These are phyloP conservation scores for Erodium trifolium DNA, from an alignment of 441 rosid genomes.

Conservation along the genomic window DNA sequence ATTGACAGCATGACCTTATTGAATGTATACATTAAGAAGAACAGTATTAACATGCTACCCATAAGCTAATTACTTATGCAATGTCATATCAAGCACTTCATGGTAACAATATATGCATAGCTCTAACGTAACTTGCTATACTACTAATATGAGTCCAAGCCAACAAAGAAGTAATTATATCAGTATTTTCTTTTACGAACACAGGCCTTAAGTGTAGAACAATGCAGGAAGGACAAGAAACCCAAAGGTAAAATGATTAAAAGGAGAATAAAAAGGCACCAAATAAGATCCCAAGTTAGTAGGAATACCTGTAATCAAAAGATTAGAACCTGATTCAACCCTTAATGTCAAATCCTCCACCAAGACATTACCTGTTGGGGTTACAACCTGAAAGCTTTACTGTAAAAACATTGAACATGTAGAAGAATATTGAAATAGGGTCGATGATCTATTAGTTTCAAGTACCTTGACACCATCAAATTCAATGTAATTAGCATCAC, in stretches of 20 bases:
- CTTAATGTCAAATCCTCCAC: slow-evolving; percentile 86
- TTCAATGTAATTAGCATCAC: slow-evolving; percentile 84
- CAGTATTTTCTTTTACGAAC: not conserved
- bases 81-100: slow-evolving; percentile 8
- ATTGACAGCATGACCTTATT: too few relatives aligned
- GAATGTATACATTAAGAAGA: too few relatives aligned
- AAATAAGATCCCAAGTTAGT: slow-evolving; percentile 14
- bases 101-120: not conserved
- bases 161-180: not conserved
- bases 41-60: too few relatives aligned
- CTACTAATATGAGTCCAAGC: not conserved
- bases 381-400: slow-evolving; percentile 64
- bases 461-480: slow-evolving; percentile 92
- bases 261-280: not conserved
- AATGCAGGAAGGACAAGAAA: slow-evolving; percentile 8
- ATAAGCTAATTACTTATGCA: not conserved
- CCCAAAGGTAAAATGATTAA: not conserved
- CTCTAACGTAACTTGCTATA: not conserved
- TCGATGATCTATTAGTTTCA: slow-evolving; percentile 18
- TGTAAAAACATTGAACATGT: slow-evolving; percentile 23
- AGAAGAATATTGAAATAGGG: slow-evolving; percentile 9
- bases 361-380: slow-evolving; percentile 90
- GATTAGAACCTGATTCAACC: slow-evolving; percentile 92
- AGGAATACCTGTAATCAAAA: slow-evolving; percentile 82
- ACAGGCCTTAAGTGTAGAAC: not conserved